Evolutionary conservation across 2,329 filamentous ascomycete genomes (phyloP).

Genomic region (Lecanicillium sp.): DNA sequence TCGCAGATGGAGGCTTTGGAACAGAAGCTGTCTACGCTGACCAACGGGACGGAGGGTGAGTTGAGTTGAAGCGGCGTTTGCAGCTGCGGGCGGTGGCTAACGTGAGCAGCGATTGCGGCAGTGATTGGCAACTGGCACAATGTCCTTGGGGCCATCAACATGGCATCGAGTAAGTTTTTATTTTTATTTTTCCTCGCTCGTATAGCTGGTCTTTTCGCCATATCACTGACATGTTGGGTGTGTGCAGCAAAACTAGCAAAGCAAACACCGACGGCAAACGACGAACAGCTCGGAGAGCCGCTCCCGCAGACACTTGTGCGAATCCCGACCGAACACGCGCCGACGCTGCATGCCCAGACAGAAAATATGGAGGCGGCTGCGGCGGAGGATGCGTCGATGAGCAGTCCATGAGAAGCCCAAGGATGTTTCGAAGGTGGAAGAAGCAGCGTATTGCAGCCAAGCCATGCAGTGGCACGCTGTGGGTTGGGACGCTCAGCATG

Average conservation of each 20-base stretch:
- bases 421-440: conserved; percentile 3
- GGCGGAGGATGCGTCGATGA: conserved; percentile 30
- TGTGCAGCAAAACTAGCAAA: conserved; percentile 63
- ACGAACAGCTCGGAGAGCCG: conserved; percentile 38
- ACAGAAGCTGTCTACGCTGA: conserved; percentile 69
- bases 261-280: conserved; percentile 37
- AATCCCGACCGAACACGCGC: conserved; percentile 75
- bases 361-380: conserved; percentile 43
- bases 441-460: too few relatives aligned
- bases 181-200: neutral
- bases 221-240: too few relatives aligned
- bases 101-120: conserved; percentile 63
- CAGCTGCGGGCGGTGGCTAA: conserved; percentile 23
- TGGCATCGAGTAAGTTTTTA: conserved; percentile 66
- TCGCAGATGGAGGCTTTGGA: conserved; percentile 78
- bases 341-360: conserved; percentile 54
- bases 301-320: conserved; percentile 78
- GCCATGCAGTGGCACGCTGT: too few relatives aligned
- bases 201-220: too few relatives aligned
- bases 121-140: conserved; percentile 86
- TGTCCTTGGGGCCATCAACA: conserved; percentile 75
- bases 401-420: conserved; percentile 14
- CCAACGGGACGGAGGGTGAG: conserved; percentile 73
- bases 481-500: too few relatives aligned
- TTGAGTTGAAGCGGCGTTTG: neutral